A percentile compares a stretch with the other conserved stretches of the same genome.
phyloP scores from a whole-genome alignment of 2,329 filamentous ascomycete species.

The Fusarium compactum region DNA sequence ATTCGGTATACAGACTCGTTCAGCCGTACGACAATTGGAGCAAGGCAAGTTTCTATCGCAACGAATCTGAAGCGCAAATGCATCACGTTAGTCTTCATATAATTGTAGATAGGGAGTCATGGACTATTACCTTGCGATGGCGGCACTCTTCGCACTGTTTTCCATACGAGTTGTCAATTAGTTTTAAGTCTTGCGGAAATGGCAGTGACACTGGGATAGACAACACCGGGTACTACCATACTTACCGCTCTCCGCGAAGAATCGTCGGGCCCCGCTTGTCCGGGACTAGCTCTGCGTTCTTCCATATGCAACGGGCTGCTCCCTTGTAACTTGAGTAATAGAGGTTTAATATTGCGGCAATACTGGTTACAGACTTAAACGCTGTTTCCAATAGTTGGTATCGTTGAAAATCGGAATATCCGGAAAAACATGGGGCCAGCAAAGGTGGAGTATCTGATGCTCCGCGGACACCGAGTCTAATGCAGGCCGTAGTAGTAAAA shows the following conservation, averaged over 20 bases:
- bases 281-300: neutral
- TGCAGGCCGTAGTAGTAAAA: neutral
- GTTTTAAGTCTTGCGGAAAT: neutral
- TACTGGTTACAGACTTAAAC: accelerated
- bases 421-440: neutral
- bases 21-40: constrained; percentile 67
- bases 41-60: constrained; percentile 70
- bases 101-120: constrained; percentile 28
- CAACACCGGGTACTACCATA: constrained; percentile 13
- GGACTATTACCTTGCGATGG: constrained; percentile 54
- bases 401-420: neutral
- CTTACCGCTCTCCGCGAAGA: constrained; percentile 54
- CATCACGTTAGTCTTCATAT: neutral
- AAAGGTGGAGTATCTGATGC: neutral
- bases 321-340: accelerated
- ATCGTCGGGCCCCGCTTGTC: constrained; percentile 54
- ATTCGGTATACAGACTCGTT: constrained; percentile 59
- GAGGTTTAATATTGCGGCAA: neutral
- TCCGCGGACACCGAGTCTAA: neutral
- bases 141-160: constrained; percentile 61
- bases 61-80: constrained; percentile 58
- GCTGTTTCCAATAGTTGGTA: neutral
- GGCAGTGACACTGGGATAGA: neutral
- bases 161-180: constrained; percentile 7
- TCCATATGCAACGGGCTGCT: neutral